Evolutionary conservation across 495 filamentous ascomycete genomes (phyloP).

Genomic region (Xylaria palmicola): DNA sequence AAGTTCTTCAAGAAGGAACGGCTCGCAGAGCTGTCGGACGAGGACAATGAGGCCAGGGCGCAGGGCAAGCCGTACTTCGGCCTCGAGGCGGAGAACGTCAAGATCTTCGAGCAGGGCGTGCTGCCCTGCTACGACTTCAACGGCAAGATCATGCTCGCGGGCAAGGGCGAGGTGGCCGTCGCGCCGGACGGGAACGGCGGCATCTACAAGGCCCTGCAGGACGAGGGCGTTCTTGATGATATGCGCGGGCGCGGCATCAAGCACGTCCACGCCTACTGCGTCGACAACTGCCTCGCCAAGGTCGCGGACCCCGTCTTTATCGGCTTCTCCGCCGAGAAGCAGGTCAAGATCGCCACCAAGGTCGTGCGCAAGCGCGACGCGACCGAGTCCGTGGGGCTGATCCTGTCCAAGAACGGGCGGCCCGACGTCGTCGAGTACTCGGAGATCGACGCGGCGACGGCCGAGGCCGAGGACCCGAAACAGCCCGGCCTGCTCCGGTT

Average conservation of each 20-base stretch:
- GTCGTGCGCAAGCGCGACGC: slow-evolving; percentile 97
- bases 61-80: slow-evolving; percentile 68
- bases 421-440: slow-evolving; percentile 99
- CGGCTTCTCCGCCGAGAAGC: slow-evolving; percentile 82
- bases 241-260: slow-evolving; percentile 86
- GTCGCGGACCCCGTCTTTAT: slow-evolving; percentile 96
- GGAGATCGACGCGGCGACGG: slow-evolving; percentile 84
- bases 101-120: slow-evolving; percentile 96
- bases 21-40: slow-evolving; percentile 27
- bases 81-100: slow-evolving; percentile 76
- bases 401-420: slow-evolving; percentile 90
- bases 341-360: slow-evolving; percentile 97
- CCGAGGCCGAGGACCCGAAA: slow-evolving; percentile 85
- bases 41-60: slow-evolving; percentile 25
- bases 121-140: slow-evolving; percentile 97
- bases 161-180: slow-evolving; percentile 88
- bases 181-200: slow-evolving; percentile 99
- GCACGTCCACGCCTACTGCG: slow-evolving; percentile 97
- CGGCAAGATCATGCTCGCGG: slow-evolving; percentile 93
- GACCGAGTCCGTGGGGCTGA: slow-evolving; percentile 93
- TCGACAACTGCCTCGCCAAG: slow-evolving; percentile 98
- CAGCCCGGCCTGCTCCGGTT: slow-evolving; percentile 85
- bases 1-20: slow-evolving; percentile 85
- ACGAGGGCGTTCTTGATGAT: slow-evolving; percentile 77
- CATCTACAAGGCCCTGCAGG: slow-evolving; percentile 89